phyloP scores from a whole-genome alignment of 176 grass and related monocot genomes.

The Zoysia pacifica region DNA sequence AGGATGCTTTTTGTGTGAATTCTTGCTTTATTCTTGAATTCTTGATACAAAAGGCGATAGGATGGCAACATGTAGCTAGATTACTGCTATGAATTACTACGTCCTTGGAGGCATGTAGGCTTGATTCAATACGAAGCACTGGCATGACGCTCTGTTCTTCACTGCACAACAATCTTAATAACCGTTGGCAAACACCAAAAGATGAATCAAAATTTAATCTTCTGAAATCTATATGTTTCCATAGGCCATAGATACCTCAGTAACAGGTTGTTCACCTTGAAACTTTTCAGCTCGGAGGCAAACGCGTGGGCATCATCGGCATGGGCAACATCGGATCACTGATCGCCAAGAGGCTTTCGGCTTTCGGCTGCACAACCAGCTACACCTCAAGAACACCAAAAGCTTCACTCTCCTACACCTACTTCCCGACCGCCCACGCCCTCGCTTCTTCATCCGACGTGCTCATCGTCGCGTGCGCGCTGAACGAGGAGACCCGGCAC shows the following conservation, averaged over 20 bases:
- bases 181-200: too few species aligned
- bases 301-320: slow-evolving; percentile 61
- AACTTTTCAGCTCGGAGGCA: slow-evolving; percentile 48
- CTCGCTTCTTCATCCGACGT: slow-evolving; percentile 46
- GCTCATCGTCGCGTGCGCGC: slow-evolving; percentile 25
- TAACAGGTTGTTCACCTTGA: background rate
- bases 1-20: too few species aligned
- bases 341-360: slow-evolving; percentile 55
- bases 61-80: too few species aligned
- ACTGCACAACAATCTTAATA: too few species aligned
- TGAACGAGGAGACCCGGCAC: slow-evolving; percentile 47
- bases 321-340: slow-evolving; percentile 53
- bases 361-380: slow-evolving; percentile 48
- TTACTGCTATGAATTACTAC: too few species aligned
- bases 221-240: background rate
- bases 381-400: slow-evolving; percentile 51
- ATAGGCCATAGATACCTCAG: background rate
- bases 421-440: background rate
- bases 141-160: too few species aligned
- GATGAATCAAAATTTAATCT: too few species aligned
- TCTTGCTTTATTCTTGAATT: too few species aligned
- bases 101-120: too few species aligned
- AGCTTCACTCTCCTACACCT: background rate
- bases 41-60: too few species aligned
- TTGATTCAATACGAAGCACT: too few species aligned